Evolutionary conservation across 2,329 filamentous ascomycete species (phyloP).

Genomic region (Hysterium pulicare): DNA sequence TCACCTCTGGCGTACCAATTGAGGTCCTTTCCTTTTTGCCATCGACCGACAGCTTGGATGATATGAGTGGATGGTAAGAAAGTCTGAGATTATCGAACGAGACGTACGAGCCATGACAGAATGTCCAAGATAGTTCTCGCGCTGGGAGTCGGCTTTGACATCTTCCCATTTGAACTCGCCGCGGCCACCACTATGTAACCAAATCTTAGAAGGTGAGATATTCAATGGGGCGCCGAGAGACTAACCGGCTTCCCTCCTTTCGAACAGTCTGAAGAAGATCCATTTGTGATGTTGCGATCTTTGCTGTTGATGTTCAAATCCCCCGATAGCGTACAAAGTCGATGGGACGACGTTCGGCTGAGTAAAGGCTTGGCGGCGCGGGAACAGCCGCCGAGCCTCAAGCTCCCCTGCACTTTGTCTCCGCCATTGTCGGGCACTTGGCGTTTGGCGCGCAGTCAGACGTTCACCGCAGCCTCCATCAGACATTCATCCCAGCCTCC

Average conservation of each 20-base stretch:
- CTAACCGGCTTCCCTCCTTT: conserved; percentile 75
- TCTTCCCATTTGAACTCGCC: conserved; percentile 97
- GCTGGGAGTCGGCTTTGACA: conserved; percentile 79
- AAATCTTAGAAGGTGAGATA: too few relatives aligned
- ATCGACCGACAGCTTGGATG: conserved; percentile 68
- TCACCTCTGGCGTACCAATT: conserved; percentile 62
- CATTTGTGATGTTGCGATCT: conserved; percentile 56
- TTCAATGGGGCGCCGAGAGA: conserved; percentile 5
- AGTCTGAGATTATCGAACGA: not conserved
- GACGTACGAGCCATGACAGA: conserved; percentile 71
- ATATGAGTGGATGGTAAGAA: not conserved
- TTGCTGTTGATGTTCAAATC: too few relatives aligned
- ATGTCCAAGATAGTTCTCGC: conserved; percentile 88
- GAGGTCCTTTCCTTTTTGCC: conserved; percentile 75
- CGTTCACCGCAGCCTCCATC: too few relatives aligned
- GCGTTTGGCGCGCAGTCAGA: too few relatives aligned
- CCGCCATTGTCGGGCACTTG: too few relatives aligned
- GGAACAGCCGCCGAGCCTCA: conserved; percentile 4
- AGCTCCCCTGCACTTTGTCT: not conserved
- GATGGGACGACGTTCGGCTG: not conserved
- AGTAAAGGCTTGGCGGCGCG: not conserved
- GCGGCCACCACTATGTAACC: conserved; percentile 66
- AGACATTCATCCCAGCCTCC: too few relatives aligned
- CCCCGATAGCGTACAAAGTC: too few relatives aligned
- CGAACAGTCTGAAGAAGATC: conserved; percentile 90